Evolutionary conservation across 2,329 filamentous ascomycete species (phyloP).

Genomic region (Orbilia javanica): DNA sequence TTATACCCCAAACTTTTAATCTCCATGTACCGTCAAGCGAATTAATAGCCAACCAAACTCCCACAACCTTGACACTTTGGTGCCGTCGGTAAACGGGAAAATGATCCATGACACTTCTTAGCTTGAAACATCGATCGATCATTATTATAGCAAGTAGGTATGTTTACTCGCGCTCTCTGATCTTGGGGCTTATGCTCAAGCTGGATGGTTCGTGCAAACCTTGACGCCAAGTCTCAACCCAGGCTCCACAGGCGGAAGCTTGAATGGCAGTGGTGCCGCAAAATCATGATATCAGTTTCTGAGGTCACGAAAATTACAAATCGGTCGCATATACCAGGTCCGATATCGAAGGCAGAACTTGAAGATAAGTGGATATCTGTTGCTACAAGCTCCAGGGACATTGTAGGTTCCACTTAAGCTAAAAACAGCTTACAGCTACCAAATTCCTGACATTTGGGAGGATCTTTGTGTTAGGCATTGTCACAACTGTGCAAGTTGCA

Average conservation of each 20-base stretch:
- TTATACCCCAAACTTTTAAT: background rate
- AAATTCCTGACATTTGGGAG: too few species aligned
- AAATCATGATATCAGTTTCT: background rate
- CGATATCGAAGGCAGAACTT: too few species aligned
- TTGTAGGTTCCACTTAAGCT: too few species aligned
- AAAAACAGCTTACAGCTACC: too few species aligned
- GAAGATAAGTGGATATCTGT: too few species aligned
- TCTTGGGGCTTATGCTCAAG: background rate
- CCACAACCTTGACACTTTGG: conserved; percentile 15
- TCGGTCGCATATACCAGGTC: too few species aligned
- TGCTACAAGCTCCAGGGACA: too few species aligned
- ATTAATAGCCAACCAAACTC: background rate
- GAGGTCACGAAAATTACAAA: too few species aligned
- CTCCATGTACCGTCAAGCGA: conserved; percentile 16
- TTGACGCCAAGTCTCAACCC: background rate
- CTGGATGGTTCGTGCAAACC: background rate
- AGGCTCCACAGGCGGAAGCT: background rate
- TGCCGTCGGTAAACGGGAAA: conserved; percentile 12
- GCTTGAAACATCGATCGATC: conserved; percentile 8
- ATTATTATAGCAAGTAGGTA: background rate
- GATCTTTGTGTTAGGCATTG: too few species aligned
- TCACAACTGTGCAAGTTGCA: too few species aligned
- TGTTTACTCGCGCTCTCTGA: too few species aligned
- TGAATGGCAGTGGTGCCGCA: background rate
- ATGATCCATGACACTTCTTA: conserved; percentile 29